A percentile compares a stretch with the other conserved stretches of the same genome.
These are phyloP conservation scores for Thermomyces lanuginosus DNA, from an alignment of 2,329 filamentous ascomycete species.

Conservation along the genomic window DNA sequence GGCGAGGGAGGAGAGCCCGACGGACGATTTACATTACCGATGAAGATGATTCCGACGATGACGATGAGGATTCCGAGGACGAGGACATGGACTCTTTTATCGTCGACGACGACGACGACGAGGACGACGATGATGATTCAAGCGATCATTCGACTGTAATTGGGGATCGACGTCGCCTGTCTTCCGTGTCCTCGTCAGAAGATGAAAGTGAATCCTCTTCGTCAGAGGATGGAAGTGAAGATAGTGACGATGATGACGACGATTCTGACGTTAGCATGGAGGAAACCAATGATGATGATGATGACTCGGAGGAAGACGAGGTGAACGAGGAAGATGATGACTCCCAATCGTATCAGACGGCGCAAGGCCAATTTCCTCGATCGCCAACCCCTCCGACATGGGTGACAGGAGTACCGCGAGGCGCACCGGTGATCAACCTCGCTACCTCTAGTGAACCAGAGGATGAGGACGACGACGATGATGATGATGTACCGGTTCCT, in stretches of 20 bases:
- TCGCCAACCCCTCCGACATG: too few species aligned
- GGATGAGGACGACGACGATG: too few species aligned
- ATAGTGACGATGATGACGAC: neutral
- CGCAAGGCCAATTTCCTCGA: too few species aligned
- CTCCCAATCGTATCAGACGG: too few species aligned
- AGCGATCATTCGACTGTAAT: conserved; percentile 19
- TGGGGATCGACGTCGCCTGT: conserved; percentile 10
- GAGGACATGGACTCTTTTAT: conserved; percentile 8
- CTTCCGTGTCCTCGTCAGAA: too few species aligned
- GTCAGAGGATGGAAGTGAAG: neutral
- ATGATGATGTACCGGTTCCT: too few species aligned
- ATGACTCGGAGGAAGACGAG: conserved; percentile 16
- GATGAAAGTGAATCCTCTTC: too few species aligned
- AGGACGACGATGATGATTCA: conserved; percentile 6
- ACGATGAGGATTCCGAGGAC: conserved; percentile 3
- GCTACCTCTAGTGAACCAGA: too few species aligned
- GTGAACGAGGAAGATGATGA: conserved; percentile 10
- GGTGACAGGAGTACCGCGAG: too few species aligned
- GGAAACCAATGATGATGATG: conserved; percentile 5
- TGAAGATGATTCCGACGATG: conserved; percentile 10
- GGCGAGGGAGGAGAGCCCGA: too few species aligned
- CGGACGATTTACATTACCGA: too few species aligned
- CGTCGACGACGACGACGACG: conserved; percentile 8
- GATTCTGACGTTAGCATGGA: conserved; percentile 1
- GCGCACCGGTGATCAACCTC: too few species aligned